Conservation (phyloP, 176 grass and related monocot genomes). For the Triticum aestivum region IWGSC_CS_RefSeq_v2.1 NC_057813.1:731419109-731419608, state of each 20-base stretch:
- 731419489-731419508: slow-evolving; percentile 67
- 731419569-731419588: slow-evolving; percentile 94
- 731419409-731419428: no score
- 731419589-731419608: slow-evolving; percentile 95
- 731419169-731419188: no score
- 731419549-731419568: slow-evolving; percentile 92
- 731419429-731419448: slow-evolving; percentile 7
- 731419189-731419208: background rate
- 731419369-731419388: background rate
- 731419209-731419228: background rate
- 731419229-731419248: background rate
- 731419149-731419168: no score
- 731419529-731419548: slow-evolving; percentile 96
- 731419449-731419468: slow-evolving; percentile 57
- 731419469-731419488: slow-evolving; percentile 36
- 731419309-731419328: background rate
- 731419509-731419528: slow-evolving; percentile 73
- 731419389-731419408: background rate
- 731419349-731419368: slow-evolving; percentile 32
- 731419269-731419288: background rate
- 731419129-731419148: no score
- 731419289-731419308: slow-evolving; percentile 54
- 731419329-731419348: background rate
- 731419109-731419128: no score
- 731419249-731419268: background rate